A percentile compares a stretch with the other conserved stretches of the same genome.
phyloP scores from a whole-genome alignment of 2,329 filamentous ascomycete genomes.

The Penicillium sp. region DNA sequence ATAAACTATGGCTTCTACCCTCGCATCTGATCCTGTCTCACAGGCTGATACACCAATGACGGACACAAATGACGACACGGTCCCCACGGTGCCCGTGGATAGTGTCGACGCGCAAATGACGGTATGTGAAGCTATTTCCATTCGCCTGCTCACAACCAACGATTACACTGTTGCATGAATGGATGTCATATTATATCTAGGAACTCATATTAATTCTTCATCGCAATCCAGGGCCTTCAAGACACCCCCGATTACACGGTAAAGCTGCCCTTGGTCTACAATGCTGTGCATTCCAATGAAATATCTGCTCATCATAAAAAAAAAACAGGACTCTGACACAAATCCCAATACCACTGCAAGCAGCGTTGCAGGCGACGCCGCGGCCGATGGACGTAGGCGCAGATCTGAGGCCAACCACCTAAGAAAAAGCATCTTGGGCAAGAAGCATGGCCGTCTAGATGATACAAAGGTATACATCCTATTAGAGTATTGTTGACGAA shows the following conservation, averaged over 20 bases:
- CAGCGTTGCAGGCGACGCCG: conserved; percentile 76
- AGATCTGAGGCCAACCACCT: conserved; percentile 85
- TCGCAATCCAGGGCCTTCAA: conserved; percentile 46
- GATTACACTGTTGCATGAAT: not conserved
- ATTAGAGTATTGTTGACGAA: not conserved
- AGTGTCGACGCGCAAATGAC: conserved; percentile 37
- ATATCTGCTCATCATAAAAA: conserved; percentile 1
- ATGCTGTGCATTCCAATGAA: not conserved
- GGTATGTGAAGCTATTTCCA: conserved; percentile 32
- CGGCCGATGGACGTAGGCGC: conserved; percentile 74
- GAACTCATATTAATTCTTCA: conserved; percentile 11
- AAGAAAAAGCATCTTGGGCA: conserved; percentile 87
- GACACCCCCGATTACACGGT: conserved; percentile 64
- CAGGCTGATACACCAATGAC: conserved; percentile 50
- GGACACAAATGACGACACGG: conserved; percentile 40
- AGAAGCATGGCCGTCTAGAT: conserved; percentile 88
- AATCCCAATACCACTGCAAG: conserved; percentile 71
- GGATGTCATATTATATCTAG: not conserved
- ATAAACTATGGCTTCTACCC: conserved; percentile 43
- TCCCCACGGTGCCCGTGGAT: conserved; percentile 39
- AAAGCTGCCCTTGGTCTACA: conserved; percentile 22
- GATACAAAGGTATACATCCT: conserved; percentile 74
- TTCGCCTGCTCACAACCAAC: not conserved
- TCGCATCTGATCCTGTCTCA: conserved; percentile 43
- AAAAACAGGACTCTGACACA: conserved; percentile 61